Conservation (phyloP, 2,329 filamentous ascomycete genomes). For the Pseudocercospora ulei region DNA sequence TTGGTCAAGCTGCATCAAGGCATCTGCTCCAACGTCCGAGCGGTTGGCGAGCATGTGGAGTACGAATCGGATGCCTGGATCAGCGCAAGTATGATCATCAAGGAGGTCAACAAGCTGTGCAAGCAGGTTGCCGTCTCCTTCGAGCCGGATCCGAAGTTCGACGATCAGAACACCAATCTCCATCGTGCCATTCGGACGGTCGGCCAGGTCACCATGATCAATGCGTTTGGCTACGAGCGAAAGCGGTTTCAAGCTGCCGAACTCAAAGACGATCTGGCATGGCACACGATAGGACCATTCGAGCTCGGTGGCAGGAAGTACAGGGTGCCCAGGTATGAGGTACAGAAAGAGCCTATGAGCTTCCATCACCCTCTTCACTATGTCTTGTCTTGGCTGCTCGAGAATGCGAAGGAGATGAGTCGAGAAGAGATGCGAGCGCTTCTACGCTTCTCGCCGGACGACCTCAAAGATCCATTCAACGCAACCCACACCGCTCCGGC, state of each 20-base stretch:
- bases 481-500: slow-evolving; percentile 18
- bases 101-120: slow-evolving; percentile 88
- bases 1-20: slow-evolving; percentile 93
- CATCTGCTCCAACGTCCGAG: slow-evolving; percentile 87
- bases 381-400: slow-evolving; percentile 88
- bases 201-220: slow-evolving; percentile 74
- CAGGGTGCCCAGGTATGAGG: slow-evolving; percentile 75
- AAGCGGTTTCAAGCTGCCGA: slow-evolving; percentile 76
- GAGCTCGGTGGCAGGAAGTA: slow-evolving; percentile 42
- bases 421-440: slow-evolving; percentile 57
- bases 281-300: slow-evolving; percentile 76
- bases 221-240: slow-evolving; percentile 81
- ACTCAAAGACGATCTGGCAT: slow-evolving; percentile 73
- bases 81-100: slow-evolving; percentile 82
- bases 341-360: slow-evolving; percentile 84
- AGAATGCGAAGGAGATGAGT: slow-evolving; percentile 69
- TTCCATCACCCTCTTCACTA: slow-evolving; percentile 97
- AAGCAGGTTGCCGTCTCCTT: slow-evolving; percentile 83
- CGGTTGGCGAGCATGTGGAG: slow-evolving; percentile 90
- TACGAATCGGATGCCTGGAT: slow-evolving; percentile 99
- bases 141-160: slow-evolving; percentile 47
- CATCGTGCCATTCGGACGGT: slow-evolving; percentile 61
- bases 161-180: slow-evolving; percentile 52
- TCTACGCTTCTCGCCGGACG: slow-evolving; percentile 60
- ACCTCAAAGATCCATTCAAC: slow-evolving; percentile 48